Conservation (phyloP, 139 green algal species). For the Monoraphidium neglectum region DNA sequence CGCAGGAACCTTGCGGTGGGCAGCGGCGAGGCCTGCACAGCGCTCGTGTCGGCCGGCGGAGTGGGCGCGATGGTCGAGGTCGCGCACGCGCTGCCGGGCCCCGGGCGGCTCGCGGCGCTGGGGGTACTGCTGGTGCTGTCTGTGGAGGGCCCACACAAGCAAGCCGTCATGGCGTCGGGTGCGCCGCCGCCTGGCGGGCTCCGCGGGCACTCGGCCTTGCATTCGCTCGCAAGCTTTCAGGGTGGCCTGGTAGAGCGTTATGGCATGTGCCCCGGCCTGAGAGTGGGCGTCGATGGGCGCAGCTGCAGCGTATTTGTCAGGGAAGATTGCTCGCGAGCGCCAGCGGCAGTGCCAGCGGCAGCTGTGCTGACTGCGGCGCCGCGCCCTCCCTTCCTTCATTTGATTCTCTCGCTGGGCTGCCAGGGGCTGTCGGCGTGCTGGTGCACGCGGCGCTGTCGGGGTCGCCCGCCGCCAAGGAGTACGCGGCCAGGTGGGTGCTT, state of each 20-base stretch:
- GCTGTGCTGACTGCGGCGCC: not conserved
- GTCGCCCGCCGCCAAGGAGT: constrained; percentile 16
- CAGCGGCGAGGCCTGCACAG: constrained; percentile 3
- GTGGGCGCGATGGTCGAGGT: constrained; percentile 3
- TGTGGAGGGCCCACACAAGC: constrained; percentile 15
- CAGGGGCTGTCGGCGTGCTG: constrained; percentile 20
- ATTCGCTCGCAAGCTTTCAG: not conserved
- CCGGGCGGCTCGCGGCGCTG: constrained; percentile 21
- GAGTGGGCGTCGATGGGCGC: not conserved
- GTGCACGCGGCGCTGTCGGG: constrained; percentile 28
- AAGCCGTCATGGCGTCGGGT: constrained; percentile 10
- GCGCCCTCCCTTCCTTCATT: not conserved
- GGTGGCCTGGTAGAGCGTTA: not conserved
- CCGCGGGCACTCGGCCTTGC: not conserved
- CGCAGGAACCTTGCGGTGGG: constrained; percentile 23
- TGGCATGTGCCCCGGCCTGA: not conserved
- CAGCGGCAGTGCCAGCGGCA: not conserved
- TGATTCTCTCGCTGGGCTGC: not conserved
- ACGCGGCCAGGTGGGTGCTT: constrained; percentile 15
- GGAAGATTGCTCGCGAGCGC: not conserved
- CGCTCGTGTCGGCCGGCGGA: constrained; percentile 10
- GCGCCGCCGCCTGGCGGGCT: not conserved
- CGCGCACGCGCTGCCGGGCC: constrained; percentile 16
- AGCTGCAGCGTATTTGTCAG: not conserved
- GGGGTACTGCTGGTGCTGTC: constrained; percentile 21